Evolutionary conservation across 2,329 filamentous ascomycete genomes (phyloP), one percentile per base, ranked within the genome.

Genomic region (Botryotinia narcissicola): DNA sequence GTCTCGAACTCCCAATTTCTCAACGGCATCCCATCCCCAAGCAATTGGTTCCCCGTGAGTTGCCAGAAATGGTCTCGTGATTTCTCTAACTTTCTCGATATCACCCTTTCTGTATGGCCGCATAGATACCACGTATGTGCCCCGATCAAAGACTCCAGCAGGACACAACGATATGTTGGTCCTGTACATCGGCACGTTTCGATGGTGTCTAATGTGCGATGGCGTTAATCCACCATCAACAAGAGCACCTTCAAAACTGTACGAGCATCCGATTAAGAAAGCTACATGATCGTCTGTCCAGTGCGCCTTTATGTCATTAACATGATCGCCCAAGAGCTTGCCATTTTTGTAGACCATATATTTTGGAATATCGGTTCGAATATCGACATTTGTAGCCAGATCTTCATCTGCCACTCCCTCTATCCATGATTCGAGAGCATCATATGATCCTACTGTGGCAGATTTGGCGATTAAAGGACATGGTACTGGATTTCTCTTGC

Each of bases 1-100:
- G 79, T 90, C 84, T 64, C 76, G 69, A 72, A 92, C 88, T 0
- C 90, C 89, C 62, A 92, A 77, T 46, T 77, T 77, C 75, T 80
- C 77, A 16, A 87, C 80, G 0, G 85, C 87, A 5, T 89, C 85
- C 88, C 89, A 92, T 0, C 88, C 89, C 88, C 88, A 92, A 5
- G 87, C 88, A 22, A 92, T 82, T 1, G 88, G 88, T 81, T 91
- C 90, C 3, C 90, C 90, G 77, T 92, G 90, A 4, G 89, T 90
- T 2, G 84, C 81, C 14, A 83, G 80, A 80, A 87, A 92, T 14
- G 82, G 81, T 22, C 87, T 81, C 0, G 89, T 91, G 44, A 91
- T 84, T 6, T 83, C 81, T 20, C 89, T 82, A 1, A 91, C 87
- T 22, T 71, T 79, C 37, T 87, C 84, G 5, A 92, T 79, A 10